Conservation (phyloP, 2,329 filamentous ascomycete genomes). For the Parafenestella ontariensis region DNA sequence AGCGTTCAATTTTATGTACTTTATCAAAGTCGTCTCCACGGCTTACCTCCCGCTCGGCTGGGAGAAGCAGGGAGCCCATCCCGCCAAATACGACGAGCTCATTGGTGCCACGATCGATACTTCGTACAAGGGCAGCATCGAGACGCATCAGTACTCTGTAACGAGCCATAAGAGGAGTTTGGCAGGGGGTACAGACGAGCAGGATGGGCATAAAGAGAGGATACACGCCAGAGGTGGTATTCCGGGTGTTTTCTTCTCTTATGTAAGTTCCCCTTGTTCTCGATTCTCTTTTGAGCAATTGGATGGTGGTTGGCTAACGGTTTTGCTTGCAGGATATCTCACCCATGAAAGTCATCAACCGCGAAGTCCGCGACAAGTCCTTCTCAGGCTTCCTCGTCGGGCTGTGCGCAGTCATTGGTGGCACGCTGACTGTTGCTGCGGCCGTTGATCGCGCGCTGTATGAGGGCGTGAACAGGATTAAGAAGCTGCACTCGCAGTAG, state of each 20-base stretch:
- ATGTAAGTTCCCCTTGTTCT: conserved; percentile 68
- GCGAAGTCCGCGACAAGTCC: conserved; percentile 86
- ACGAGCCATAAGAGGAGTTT: conserved; percentile 95
- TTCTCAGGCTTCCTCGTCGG: conserved; percentile 93
- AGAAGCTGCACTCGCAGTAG: conserved; percentile 78
- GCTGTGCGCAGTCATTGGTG: conserved; percentile 91
- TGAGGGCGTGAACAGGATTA: conserved; percentile 82
- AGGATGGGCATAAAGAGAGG: conserved; percentile 90
- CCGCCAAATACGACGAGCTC: conserved; percentile 58
- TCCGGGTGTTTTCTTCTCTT: conserved; percentile 97
- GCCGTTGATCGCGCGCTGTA: conserved; percentile 91
- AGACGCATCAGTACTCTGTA: conserved; percentile 98
- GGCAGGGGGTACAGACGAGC: conserved; percentile 79
- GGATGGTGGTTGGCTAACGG: too few species aligned
- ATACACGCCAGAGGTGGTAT: conserved; percentile 90
- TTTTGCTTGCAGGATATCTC: conserved; percentile 85
- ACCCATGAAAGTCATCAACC: conserved; percentile 99
- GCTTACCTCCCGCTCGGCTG: conserved; percentile 92
- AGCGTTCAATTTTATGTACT: conserved; percentile 98
- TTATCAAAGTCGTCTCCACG: conserved; percentile 96
- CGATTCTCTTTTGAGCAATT: neutral
- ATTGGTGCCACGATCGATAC: conserved; percentile 49
- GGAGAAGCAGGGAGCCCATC: conserved; percentile 63
- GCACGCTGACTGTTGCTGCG: conserved; percentile 93
- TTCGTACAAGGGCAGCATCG: conserved; percentile 82